Conservation (phyloP, 2,329 filamentous ascomycete species). For the Dichotomopilus funicola region DNA sequence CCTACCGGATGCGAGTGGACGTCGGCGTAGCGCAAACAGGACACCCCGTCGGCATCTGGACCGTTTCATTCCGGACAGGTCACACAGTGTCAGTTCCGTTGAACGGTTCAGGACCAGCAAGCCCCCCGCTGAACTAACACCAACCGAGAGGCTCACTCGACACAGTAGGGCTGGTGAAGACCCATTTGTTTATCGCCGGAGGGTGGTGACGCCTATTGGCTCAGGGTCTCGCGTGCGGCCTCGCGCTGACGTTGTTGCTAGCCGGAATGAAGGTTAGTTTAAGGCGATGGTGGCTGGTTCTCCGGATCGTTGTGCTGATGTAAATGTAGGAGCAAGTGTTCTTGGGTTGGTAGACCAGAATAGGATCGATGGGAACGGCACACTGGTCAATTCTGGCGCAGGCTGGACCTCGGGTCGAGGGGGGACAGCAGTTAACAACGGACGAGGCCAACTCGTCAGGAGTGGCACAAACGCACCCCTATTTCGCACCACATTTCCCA, state of each 20-base stretch:
- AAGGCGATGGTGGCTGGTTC: no score
- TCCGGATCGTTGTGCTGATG: no score
- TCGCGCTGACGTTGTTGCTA: slow-evolving; percentile 27
- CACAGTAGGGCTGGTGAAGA: slow-evolving; percentile 36
- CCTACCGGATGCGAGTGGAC: slow-evolving; percentile 1
- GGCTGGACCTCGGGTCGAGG: slow-evolving; percentile 72
- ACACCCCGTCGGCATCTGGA: slow-evolving; percentile 32
- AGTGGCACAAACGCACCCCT: slow-evolving; percentile 67
- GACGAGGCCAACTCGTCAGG: slow-evolving; percentile 56
- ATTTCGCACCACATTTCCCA: slow-evolving; percentile 47
- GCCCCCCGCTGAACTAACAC: slow-evolving; percentile 35
- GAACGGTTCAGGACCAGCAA: slow-evolving; percentile 44
- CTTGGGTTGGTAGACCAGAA: slow-evolving; percentile 25
- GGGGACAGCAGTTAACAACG: slow-evolving; percentile 51
- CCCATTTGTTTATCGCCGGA: slow-evolving; percentile 35
- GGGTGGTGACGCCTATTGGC: slow-evolving; percentile 25
- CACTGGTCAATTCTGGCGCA: slow-evolving; percentile 58
- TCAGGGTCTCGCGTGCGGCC: slow-evolving; percentile 22
- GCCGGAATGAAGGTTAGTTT: slow-evolving; percentile 21
- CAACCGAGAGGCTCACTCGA: slow-evolving; percentile 40
- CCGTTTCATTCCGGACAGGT: slow-evolving; percentile 45
- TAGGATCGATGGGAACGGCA: slow-evolving; percentile 19
- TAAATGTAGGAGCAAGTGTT: slow-evolving; percentile 14
- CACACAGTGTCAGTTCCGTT: slow-evolving; percentile 28
- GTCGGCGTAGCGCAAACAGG: slow-evolving; percentile 23